A percentile compares a stretch with the other conserved stretches of the same genome.
phyloP scores from a whole-genome alignment of 2,329 filamentous ascomycete genomes.

The Verticillium nubilum region DNA sequence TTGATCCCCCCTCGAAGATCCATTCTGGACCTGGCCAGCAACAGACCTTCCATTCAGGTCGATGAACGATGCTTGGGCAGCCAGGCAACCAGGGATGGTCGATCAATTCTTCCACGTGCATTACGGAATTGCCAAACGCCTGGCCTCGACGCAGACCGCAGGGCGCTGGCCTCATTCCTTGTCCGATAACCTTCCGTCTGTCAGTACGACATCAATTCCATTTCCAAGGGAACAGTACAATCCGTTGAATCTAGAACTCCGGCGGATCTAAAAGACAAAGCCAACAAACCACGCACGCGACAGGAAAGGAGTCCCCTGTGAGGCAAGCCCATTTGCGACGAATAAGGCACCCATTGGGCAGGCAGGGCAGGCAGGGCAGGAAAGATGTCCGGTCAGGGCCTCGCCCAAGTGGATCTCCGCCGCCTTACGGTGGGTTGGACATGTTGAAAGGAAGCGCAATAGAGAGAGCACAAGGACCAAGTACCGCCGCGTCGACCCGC shows the following conservation, averaged over 20 bases:
- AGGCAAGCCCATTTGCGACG: background rate
- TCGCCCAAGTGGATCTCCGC: background rate
- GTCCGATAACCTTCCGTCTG: background rate
- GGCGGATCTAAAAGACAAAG: background rate
- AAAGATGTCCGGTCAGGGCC: background rate
- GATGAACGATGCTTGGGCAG: background rate
- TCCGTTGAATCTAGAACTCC: no score
- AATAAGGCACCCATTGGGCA: constrained; percentile 1
- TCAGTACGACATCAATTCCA: background rate
- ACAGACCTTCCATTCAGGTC: background rate
- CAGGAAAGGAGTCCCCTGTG: background rate
- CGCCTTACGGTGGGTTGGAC: background rate
- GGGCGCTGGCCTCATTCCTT: background rate
- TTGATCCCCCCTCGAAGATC: background rate
- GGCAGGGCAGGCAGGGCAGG: no score
- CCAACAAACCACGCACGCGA: background rate
- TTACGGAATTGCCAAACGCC: background rate
- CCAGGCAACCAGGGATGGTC: background rate
- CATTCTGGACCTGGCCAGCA: background rate
- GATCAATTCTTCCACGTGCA: background rate
- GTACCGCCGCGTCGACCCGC: background rate
- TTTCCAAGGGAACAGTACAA: no score
- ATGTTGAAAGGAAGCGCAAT: background rate
- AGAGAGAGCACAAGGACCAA: background rate
- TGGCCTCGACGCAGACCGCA: background rate